phyloP scores from a whole-genome alignment of 495 filamentous ascomycete genomes.

The Cryomyces minteri region DNA sequence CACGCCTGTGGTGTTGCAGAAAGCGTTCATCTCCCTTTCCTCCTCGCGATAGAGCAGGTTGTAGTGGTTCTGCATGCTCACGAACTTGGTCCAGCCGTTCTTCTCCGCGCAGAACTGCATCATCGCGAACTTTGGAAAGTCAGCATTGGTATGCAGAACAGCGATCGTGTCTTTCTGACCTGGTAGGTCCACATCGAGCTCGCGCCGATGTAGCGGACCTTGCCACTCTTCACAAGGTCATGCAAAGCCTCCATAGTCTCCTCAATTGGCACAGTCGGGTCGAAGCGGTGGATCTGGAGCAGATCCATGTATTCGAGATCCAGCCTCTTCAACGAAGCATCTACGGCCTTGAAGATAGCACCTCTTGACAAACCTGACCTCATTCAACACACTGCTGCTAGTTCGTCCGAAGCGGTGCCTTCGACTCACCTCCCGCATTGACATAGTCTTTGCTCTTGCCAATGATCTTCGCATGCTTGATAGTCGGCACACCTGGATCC shows the following conservation, averaged over 20 bases:
- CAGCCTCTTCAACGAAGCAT: slow-evolving; percentile 46
- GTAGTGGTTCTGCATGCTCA: slow-evolving; percentile 24
- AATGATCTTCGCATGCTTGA: slow-evolving; percentile 16
- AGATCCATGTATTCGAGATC: slow-evolving; percentile 52
- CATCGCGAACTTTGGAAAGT: slow-evolving; percentile 9
- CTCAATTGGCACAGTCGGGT: slow-evolving; percentile 34
- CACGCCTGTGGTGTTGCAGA: slow-evolving; percentile 20
- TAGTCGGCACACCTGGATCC: slow-evolving; percentile 12
- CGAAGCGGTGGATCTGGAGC: slow-evolving; percentile 58
- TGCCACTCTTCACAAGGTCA: slow-evolving; percentile 19
- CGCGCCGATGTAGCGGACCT: slow-evolving; percentile 23
- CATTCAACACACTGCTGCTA: neutral
- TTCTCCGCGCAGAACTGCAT: slow-evolving; percentile 22
- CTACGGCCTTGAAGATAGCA: slow-evolving; percentile 47
- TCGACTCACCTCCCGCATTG: slow-evolving; percentile 17
- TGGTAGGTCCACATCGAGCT: slow-evolving; percentile 20
- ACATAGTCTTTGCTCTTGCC: slow-evolving; percentile 25
- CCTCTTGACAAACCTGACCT: slow-evolving; percentile 9
- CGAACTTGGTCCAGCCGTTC: slow-evolving; percentile 23
- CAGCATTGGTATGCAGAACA: too few relatives aligned
- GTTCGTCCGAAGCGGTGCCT: neutral
- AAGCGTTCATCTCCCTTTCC: slow-evolving; percentile 22
- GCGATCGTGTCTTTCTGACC: neutral
- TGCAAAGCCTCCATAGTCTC: slow-evolving; percentile 47
- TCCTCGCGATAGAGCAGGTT: slow-evolving; percentile 22